These are phyloP conservation scores for Salix brachista DNA, from an alignment of 345 rosid species.

Conservation along the genomic window DNA sequence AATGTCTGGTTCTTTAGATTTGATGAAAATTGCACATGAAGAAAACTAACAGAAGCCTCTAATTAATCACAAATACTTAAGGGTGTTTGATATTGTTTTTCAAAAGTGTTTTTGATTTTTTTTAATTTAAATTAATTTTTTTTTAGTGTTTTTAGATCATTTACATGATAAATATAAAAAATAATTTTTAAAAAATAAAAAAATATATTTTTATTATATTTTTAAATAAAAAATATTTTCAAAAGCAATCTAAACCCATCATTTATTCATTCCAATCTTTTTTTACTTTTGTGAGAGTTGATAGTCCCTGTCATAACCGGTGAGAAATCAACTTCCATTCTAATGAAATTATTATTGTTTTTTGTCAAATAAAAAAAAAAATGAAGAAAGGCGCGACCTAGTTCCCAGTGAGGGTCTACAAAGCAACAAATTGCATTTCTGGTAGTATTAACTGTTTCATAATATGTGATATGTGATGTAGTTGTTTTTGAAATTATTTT, in stretches of 20 bases:
- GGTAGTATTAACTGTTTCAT: no score
- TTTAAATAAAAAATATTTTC: no score
- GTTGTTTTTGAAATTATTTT: no score
- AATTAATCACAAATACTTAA: neutral
- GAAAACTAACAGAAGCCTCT: neutral
- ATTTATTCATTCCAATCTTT: neutral
- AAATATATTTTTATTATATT: no score
- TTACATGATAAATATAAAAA: no score
- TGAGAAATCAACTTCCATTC: conserved; percentile 18
- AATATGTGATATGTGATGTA: no score
- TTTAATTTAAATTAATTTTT: no score
- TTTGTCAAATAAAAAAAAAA: neutral
- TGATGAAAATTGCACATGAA: neutral
- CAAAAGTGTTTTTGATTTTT: no score
- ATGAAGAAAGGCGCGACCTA: neutral
- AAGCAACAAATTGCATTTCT: neutral
- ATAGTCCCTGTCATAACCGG: conserved; percentile 3
- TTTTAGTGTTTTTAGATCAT: no score
- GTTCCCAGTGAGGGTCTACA: neutral
- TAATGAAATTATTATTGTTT: neutral
- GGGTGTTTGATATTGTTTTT: no score
- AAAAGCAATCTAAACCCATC: fast-evolving
- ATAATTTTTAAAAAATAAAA: no score
- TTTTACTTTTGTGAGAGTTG: neutral
- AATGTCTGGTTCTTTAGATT: conserved; percentile 5